Base-by-base conservation (phyloP, 192 early-diverging fungal species). In the Jimgerdemannia lactiflua region DNA sequence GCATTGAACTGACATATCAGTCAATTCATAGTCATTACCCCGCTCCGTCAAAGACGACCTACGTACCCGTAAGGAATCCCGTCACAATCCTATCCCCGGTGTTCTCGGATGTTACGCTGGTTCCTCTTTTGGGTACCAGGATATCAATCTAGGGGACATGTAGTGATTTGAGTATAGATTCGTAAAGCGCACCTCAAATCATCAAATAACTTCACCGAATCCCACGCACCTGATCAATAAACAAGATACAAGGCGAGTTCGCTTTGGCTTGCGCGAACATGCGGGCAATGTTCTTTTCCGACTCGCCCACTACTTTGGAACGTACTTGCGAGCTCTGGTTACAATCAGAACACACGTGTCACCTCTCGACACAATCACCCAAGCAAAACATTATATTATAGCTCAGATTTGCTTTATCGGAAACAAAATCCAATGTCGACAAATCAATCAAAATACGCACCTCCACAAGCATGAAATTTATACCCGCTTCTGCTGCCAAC, bases 291-390 rank as follows among this genome's bases (percentile, higher is more conserved):
- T 91, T 91, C 70, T 92, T 87, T 74, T 99, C 97, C 0, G 95
- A 94, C 81, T 97, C 95, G 63, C 97, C 97, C n/a, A 99, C 94
- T 29, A 97, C 79, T 80, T 96, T 96, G 39, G 95, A 97, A 67
- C 94, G 86, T 42, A 99, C 80, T 80, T 94, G 92, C 2, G 96
- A 89, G 44, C 93, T 86, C 88, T 92, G 69, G 18, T 42, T 63
- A 17, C 4, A n/a, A 39, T 18, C 11, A 18, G 64, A 18, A 41
- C 4, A 3, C 39, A 10, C 3, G 3, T 29, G 29, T 29, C 29
- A 29, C 29, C 29, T 29, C 29, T 29, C 29, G 29, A 29, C 29
- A 29, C 29, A 29, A 29, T 29, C 29, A 29, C 29, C 29, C 29
- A 29, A 29, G 29, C 29, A 29, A 29, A 29, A 29, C 29, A 29